Conservation (phyloP, 495 filamentous ascomycete species). For the Chaetomium fimeti region DNA sequence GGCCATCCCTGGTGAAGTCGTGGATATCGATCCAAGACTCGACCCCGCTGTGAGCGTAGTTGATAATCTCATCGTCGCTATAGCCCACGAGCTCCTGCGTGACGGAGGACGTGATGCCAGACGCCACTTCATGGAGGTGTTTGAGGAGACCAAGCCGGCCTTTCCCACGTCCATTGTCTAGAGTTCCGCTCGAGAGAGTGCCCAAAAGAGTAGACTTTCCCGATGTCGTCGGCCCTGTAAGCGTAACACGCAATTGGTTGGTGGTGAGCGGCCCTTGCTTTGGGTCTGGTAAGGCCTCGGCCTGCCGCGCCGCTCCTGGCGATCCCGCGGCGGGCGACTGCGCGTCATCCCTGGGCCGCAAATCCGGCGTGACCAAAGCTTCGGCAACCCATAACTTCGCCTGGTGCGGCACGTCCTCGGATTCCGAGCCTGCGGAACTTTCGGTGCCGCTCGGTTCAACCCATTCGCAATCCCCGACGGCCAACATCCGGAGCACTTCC, state of each 20-base stretch:
- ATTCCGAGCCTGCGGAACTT: conserved; percentile 4
- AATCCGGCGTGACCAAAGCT: conserved; percentile 54
- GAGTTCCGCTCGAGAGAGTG: conserved; percentile 77
- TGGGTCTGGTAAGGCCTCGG: conserved; percentile 27
- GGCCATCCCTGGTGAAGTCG: conserved; percentile 63
- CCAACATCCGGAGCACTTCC: conserved; percentile 78
- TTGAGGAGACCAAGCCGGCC: conserved; percentile 83
- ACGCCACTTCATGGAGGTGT: conserved; percentile 90
- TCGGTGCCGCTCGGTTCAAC: conserved; percentile 19
- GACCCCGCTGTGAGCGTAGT: conserved; percentile 81
- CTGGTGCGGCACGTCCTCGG: conserved; percentile 30
- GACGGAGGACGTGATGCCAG: conserved; percentile 89
- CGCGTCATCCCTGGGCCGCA: conserved; percentile 30
- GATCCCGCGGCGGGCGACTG: conserved; percentile 10
- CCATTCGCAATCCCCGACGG: conserved; percentile 87
- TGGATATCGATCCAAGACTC: conserved; percentile 96
- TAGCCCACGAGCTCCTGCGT: conserved; percentile 93
- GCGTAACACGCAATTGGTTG: conserved; percentile 83
- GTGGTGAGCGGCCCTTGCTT: conserved; percentile 46
- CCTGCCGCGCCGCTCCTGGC: conserved; percentile 14
- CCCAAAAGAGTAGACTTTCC: conserved; percentile 92
- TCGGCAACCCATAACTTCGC: conserved; percentile 85
- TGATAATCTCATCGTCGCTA: conserved; percentile 64
- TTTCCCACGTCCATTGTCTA: conserved; percentile 90
- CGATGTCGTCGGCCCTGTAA: conserved; percentile 87